Evolutionary conservation across 345 rosid species (phyloP).

Genomic region (Citrus sp.): DNA sequence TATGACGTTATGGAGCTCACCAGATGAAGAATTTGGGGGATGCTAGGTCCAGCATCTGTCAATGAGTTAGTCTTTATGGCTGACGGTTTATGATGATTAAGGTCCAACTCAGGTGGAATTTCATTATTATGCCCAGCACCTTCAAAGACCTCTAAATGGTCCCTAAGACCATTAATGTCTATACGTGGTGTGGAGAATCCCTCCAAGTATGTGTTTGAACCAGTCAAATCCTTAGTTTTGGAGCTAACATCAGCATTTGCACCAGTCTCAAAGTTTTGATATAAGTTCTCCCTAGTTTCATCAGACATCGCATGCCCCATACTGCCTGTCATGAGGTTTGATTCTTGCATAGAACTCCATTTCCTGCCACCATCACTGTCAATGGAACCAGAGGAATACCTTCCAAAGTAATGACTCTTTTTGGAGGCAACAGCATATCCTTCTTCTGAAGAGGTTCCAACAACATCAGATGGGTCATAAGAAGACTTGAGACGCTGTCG

Average conservation of each 20-base stretch:
- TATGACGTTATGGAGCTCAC: conserved; percentile 38
- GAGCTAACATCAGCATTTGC: conserved; percentile 42
- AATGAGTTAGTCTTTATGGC: conserved; percentile 49
- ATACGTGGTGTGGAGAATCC: conserved; percentile 43
- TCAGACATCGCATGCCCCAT: conserved; percentile 47
- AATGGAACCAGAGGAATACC: conserved; percentile 75
- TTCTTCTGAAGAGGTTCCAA: conserved; percentile 95
- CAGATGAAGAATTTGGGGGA: conserved; percentile 95
- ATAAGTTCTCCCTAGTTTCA: conserved; percentile 65
- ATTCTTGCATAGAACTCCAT: conserved; percentile 83
- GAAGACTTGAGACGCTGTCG: conserved; percentile 79
- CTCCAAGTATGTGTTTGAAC: conserved; percentile 36
- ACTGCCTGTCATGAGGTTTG: conserved; percentile 38
- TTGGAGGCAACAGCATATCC: conserved; percentile 63
- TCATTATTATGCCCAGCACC: conserved; percentile 38
- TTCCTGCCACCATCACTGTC: conserved; percentile 82
- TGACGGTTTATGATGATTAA: conserved; percentile 44
- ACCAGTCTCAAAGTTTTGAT: conserved; percentile 58
- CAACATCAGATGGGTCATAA: conserved; percentile 83
- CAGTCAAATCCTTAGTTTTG: conserved; percentile 46
- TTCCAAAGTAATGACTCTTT: conserved; percentile 70
- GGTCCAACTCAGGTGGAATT: conserved; percentile 40
- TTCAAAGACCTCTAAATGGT: conserved; percentile 33
- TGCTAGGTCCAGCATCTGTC: conserved; percentile 76
- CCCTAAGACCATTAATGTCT: conserved; percentile 53